A percentile compares a stretch with the other conserved stretches of the same genome.
phyloP scores from a whole-genome alignment of 352 stramenopile genomes.

The Globisporangium paroecandrum region DNA sequence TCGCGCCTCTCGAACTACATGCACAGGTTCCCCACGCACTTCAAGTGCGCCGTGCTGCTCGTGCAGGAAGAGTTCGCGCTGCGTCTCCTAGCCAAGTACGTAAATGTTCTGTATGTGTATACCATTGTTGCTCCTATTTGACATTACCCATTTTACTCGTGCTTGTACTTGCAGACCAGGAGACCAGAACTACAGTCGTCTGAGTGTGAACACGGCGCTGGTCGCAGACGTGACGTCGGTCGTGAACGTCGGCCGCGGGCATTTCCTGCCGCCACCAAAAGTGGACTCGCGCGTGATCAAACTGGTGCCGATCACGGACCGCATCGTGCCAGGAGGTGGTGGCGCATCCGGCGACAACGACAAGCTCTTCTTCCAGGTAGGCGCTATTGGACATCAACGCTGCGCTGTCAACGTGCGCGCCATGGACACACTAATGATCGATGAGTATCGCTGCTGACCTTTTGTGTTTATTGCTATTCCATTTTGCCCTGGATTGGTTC shows the following conservation, averaged over 20 bases:
- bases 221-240: slow-evolving; percentile 64
- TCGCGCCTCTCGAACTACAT: slow-evolving; percentile 74
- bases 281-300: slow-evolving; percentile 85
- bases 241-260: slow-evolving; percentile 46
- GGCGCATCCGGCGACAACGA: slow-evolving; percentile 16
- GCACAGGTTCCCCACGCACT: slow-evolving; percentile 43
- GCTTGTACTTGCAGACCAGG: slow-evolving; percentile 35
- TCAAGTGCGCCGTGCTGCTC: slow-evolving; percentile 69
- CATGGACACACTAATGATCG: background rate
- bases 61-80: slow-evolving; percentile 85
- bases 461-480: background rate
- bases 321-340: slow-evolving; percentile 16
- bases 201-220: slow-evolving; percentile 78
- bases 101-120: background rate
- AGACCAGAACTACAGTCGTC: slow-evolving; percentile 72
- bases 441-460: background rate
- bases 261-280: slow-evolving; percentile 79
- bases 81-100: slow-evolving; percentile 63
- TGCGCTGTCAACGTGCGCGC: background rate
- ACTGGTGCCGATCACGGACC: slow-evolving; percentile 30
- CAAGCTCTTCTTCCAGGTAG: slow-evolving; percentile 51
- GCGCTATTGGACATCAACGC: background rate
- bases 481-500: background rate
- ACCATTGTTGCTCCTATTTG: background rate
- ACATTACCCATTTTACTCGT: background rate